These are phyloP conservation scores for Solanum medicagineum DNA, from an alignment of 257 asterid genomes.

Conservation along the genomic window DNA sequence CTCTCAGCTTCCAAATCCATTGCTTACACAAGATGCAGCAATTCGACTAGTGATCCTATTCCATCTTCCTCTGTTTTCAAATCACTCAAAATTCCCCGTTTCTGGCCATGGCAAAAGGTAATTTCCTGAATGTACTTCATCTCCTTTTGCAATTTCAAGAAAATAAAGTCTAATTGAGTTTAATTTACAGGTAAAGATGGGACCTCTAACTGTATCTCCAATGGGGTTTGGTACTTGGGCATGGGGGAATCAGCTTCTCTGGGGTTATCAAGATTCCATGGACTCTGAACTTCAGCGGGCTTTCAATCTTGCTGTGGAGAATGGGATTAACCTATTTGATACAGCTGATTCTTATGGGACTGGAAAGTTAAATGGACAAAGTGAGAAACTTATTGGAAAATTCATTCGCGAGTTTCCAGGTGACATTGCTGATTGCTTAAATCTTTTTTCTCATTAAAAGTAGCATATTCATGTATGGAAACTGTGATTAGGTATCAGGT, in stretches of 20 bases:
- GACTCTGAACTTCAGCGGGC: constrained; percentile 72
- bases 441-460: no score
- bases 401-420: constrained; percentile 57
- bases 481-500: not conserved
- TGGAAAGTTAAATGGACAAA: constrained; percentile 73
- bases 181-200: constrained; percentile 57
- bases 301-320: constrained; percentile 69
- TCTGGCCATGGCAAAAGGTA: constrained; percentile 97
- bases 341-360: constrained; percentile 99
- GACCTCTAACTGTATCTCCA: constrained; percentile 72
- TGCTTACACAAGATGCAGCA: constrained; percentile 25
- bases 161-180: not conserved
- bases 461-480: no score
- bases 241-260: constrained; percentile 93
- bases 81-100: constrained; percentile 58
- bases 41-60: constrained; percentile 19
- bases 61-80: constrained; percentile 28
- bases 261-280: constrained; percentile 94
- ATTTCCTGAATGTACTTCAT: not conserved
- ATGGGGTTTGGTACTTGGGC: constrained; percentile 99
- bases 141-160: not conserved
- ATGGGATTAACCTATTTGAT: constrained; percentile 78
- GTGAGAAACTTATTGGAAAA: constrained; percentile 91
- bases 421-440: not conserved
- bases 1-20: constrained; percentile 19